Evolutionary conservation across 1,284 basidiomycete genomes (phyloP).

Genomic region (Rugosomyces carneus): DNA sequence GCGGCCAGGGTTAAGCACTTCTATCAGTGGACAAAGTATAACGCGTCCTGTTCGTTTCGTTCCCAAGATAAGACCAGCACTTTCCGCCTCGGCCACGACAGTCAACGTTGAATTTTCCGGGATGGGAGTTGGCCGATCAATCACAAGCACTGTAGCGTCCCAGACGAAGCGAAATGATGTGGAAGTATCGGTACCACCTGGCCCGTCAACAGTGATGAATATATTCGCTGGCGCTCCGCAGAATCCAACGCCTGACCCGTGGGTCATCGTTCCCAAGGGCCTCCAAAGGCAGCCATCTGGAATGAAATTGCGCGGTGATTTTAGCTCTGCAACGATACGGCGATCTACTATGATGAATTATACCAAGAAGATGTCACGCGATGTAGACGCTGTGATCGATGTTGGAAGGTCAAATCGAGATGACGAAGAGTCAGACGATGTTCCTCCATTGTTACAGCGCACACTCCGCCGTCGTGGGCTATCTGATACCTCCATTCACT

Average conservation of each 20-base stretch:
- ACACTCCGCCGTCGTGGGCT: conserved; percentile 74
- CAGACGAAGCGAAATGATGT: conserved; percentile 12
- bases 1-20: conserved; percentile 14
- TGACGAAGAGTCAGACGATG: conserved; percentile 32
- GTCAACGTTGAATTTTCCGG: conserved; percentile 93
- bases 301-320: conserved; percentile 15
- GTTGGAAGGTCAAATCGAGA: conserved; percentile 33
- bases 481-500: conserved; percentile 87
- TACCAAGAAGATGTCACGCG: conserved; percentile 43
- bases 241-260: conserved; percentile 42
- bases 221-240: conserved; percentile 83
- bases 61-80: conserved; percentile 74
- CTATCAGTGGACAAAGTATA: conserved; percentile 18
- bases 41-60: conserved; percentile 29
- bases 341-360: conserved; percentile 20
- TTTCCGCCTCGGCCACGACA: conserved; percentile 80
- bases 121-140: conserved; percentile 64
- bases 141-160: conserved; percentile 41
- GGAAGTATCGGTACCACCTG: conserved; percentile 13
- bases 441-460: conserved; percentile 52
- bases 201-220: conserved; percentile 48
- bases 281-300: conserved; percentile 30
- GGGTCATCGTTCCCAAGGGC: conserved; percentile 56
- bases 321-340: conserved; percentile 19
- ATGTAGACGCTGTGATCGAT: conserved; percentile 78